Evolutionary conservation across 331 rosid genomes (phyloP).

Genomic region (Erythrophleum ivorense): DNA sequence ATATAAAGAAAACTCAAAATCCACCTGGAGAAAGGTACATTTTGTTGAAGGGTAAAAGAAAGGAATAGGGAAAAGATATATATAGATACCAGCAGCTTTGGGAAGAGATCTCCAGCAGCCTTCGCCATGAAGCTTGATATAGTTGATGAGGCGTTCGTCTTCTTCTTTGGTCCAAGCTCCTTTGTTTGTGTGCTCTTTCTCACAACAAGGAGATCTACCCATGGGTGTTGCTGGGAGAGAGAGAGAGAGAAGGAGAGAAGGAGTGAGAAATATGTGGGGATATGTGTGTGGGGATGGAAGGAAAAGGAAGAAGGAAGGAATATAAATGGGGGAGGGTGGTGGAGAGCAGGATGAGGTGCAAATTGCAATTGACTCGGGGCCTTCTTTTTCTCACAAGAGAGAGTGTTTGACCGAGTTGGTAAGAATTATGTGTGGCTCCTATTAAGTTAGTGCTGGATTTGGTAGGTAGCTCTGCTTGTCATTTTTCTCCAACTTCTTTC

Average conservation of each 20-base stretch:
- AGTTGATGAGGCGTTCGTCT: conserved; percentile 52
- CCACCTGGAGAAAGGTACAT: neutral
- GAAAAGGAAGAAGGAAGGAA: neutral
- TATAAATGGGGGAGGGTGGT: neutral
- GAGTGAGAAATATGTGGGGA: neutral
- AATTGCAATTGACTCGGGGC: conserved; percentile 55
- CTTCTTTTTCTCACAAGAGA: conserved; percentile 35
- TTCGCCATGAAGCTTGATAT: conserved; percentile 26
- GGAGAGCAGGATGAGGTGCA: conserved; percentile 32
- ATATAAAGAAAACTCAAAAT: neutral
- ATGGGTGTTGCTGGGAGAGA: neutral
- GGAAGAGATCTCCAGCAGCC: conserved; percentile 32
- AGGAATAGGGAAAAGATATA: neutral
- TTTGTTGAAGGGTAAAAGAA: neutral
- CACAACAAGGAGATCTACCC: conserved; percentile 55
- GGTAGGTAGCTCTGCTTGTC: conserved; percentile 66
- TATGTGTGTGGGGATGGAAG: neutral
- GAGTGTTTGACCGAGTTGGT: conserved; percentile 75
- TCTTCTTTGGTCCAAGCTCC: conserved; percentile 60
- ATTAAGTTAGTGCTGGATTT: conserved; percentile 61
- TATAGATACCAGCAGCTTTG: conserved; percentile 9
- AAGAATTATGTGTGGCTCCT: conserved; percentile 59
- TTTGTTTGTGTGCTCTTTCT: conserved; percentile 56
- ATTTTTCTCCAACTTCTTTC: neutral
- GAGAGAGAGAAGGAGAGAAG: neutral